Evolutionary conservation across 345 rosid species (phyloP).

Genomic region (Syzygium aqueum): DNA sequence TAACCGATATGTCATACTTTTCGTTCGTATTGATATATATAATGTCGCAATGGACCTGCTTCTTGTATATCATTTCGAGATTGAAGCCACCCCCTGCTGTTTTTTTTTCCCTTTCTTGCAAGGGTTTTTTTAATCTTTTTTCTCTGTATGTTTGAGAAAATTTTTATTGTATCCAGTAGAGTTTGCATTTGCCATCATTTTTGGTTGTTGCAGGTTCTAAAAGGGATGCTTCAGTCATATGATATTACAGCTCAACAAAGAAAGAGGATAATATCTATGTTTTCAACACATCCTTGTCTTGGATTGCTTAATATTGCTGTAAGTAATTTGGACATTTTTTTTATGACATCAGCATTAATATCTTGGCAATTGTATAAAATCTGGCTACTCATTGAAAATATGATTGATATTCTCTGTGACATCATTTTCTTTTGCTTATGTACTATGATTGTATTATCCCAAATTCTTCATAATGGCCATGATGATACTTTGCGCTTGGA

Average conservation of each 20-base stretch:
- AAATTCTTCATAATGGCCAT: background rate
- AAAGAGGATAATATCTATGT: conserved; percentile 27
- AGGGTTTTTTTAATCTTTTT: background rate
- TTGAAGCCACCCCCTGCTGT: background rate
- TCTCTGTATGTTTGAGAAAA: background rate
- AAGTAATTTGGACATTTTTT: conserved; percentile 21
- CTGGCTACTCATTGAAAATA: background rate
- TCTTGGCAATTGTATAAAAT: background rate
- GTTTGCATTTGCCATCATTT: background rate
- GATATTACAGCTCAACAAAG: conserved; percentile 15
- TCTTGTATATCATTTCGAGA: background rate
- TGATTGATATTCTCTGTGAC: background rate
- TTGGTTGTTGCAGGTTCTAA: conserved; percentile 40
- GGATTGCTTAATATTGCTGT: conserved; percentile 88
- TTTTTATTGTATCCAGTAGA: background rate
- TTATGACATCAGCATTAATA: background rate
- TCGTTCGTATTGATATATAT: background rate
- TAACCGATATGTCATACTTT: background rate
- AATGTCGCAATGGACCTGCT: background rate
- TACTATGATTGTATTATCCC: background rate
- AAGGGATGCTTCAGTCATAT: conserved; percentile 58
- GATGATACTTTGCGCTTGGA: background rate
- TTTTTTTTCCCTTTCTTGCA: background rate
- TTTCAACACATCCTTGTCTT: conserved; percentile 48
- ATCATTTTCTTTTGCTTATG: background rate